Base-by-base conservation (phyloP, 805 yeast genomes). In the Candida ovalis region DNA sequence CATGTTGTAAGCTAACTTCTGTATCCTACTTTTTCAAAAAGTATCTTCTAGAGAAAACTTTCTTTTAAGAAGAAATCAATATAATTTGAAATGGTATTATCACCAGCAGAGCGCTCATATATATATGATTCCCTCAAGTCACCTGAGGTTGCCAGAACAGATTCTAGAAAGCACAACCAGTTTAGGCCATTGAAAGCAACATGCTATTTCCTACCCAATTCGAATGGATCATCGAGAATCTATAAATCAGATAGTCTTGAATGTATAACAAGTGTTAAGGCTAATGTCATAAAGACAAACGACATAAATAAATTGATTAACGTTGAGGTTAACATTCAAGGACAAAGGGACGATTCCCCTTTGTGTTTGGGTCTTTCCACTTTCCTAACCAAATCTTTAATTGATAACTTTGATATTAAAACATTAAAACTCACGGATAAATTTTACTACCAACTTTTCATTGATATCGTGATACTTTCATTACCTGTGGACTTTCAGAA, bases 151-250 rank as follows among this genome's bases (percentile, higher is more conserved):
- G 49, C 57, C 28, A 78, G 99, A 51, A 95, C 97, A 2, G 99
- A 94, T 65, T 87, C 96, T 1, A 77, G 99, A 58, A 69, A 73
- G 7, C 73, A 73, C 13, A 71, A 76, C 49, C 97, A 90, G 64
- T 86, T 87, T 61, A 76, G 97, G 55, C 96, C 97, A 0, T 67
- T 94, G 42, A 95, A 89, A 60, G 87, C 96, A 3, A 81, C 81
- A 13, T 81, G 88, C 7, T 84, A 84, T 43, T 86, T 92, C 58
- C 73, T 94, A 50, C 94, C 96, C 0, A 80, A 84, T 44, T 86
- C 97, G 3, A 88, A 92, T 68, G 99, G 99, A 13, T 90, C 97
- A 2, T 86, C 97, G 0, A 77, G 96, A 69, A 80, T 92, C 18
- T 77, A 90, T 54, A 77, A 89, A 30, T 77, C 86, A 43, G 98